phyloP scores from a whole-genome alignment of 177 flowering plant genomes.

The Vitis hybrid region DNA sequence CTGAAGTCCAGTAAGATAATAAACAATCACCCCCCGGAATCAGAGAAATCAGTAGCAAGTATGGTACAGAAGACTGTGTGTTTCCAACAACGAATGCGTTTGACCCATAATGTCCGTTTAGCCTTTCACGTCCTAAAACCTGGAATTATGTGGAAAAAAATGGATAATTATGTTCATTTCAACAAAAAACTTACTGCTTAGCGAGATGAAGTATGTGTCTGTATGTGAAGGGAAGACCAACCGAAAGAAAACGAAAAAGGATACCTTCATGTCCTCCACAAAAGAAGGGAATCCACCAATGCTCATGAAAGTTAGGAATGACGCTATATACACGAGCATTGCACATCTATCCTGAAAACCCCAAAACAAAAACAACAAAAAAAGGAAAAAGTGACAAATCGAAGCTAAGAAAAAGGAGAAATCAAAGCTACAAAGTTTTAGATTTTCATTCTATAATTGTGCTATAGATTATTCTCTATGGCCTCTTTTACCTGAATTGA shows the following conservation, averaged over 20 bases:
- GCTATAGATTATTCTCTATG: neutral
- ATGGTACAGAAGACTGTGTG: slow-evolving; percentile 55
- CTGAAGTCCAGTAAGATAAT: slow-evolving; percentile 43
- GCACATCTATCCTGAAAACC: slow-evolving; percentile 39
- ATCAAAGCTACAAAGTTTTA: neutral
- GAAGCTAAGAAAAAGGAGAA: neutral
- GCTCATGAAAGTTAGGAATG: slow-evolving; percentile 48
- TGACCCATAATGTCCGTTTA: slow-evolving; percentile 62
- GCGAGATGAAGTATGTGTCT: too few species aligned
- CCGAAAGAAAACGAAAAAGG: too few species aligned
- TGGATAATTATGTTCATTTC: too few species aligned
- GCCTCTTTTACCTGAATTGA: slow-evolving; percentile 38
- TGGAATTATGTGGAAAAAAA: slow-evolving; percentile 2
- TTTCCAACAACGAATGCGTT: slow-evolving; percentile 50
- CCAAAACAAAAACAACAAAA: too few species aligned
- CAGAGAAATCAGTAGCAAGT: slow-evolving; percentile 40
- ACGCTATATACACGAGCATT: slow-evolving; percentile 35
- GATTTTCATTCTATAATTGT: too few species aligned
- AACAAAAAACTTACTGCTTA: too few species aligned
- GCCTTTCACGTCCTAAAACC: slow-evolving; percentile 58
- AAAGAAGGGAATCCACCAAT: slow-evolving; percentile 64
- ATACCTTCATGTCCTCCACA: slow-evolving; percentile 30
- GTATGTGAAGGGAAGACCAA: too few species aligned
- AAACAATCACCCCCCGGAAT: slow-evolving; percentile 48
- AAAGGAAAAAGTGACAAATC: neutral